Base-by-base conservation (phyloP, 805 yeast genomes). In the Lipomyces japonicus region DNA sequence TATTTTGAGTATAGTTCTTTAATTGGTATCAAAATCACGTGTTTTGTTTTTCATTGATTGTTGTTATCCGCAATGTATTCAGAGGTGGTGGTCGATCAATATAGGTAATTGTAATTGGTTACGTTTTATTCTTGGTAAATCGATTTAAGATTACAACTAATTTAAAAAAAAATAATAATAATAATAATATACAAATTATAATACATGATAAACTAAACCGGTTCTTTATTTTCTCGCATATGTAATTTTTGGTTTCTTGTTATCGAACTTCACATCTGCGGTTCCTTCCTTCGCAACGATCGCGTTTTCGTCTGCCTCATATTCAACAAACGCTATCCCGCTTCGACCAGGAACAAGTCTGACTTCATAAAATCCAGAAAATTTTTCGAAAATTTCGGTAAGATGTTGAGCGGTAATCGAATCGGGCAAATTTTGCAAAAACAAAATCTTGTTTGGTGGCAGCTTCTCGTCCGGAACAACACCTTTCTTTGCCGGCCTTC, bases 251-350 rank as follows among this genome's bases (percentile, higher is more conserved):
- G 65, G 56, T 23, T 44, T 43, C 25, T 46, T 44, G 18, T 49
- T 61, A 14, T 56, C 65, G 19, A 68, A 42, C 28, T 36, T 52
- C 36, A 65, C 47, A 16, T 61, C 66, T 24, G 48, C 53, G 1
- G 62, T 58, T 2, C 58, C 62, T 32, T 65, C 62, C 52, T 68
- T 69, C 2, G 70, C 77, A 2, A 57, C 62, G 2, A 73, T 71
- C 0, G 95, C 83, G 35, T 71, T 66, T 1, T 66, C 61, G 21
- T 79, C 83, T 3, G 71, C 69, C 22, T 76, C 79, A 64, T 82
- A 91, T 60, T 91, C 97, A 2, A 91, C 75, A 66, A 91, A 84
- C 9, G 93, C 95, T 40, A 91, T 76, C 6, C 64, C 64, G 34
- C 77, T 77, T 39, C 87, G 75, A 4, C 81, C 77, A 2, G 76